Conservation (phyloP, 2,329 filamentous ascomycete species). For the Apiospora aurea region DNA sequence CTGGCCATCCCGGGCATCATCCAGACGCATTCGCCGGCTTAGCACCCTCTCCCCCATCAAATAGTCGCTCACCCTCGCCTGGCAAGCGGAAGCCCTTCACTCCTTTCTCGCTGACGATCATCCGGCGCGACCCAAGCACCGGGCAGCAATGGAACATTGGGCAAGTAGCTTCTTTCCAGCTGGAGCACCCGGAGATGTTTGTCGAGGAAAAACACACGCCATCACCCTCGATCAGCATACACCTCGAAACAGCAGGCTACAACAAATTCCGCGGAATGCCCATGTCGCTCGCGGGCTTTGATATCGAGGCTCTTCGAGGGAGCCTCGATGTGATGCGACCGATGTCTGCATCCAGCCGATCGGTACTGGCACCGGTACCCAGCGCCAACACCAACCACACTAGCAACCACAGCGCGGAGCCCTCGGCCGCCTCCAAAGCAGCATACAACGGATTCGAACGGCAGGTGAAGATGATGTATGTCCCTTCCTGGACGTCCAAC, state of each 20-base stretch:
- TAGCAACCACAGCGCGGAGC: conserved; percentile 16
- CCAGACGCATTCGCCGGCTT: conserved; percentile 11
- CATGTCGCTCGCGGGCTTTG: conserved; percentile 27
- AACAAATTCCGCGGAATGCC: conserved; percentile 63
- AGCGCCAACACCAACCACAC: conserved; percentile 26
- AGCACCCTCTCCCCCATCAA: neutral
- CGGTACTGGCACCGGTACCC: conserved; percentile 20
- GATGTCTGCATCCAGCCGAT: conserved; percentile 29
- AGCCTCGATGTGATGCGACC: conserved; percentile 34
- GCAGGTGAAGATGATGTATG: conserved; percentile 65
- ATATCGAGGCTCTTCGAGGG: conserved; percentile 27
- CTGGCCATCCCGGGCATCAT: neutral
- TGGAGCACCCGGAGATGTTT: conserved; percentile 47
- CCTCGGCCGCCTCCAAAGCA: conserved; percentile 25
- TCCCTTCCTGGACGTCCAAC: conserved; percentile 56
- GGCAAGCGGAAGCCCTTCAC: conserved; percentile 45
- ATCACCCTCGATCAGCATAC: conserved; percentile 56
- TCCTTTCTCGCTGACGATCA: conserved; percentile 67
- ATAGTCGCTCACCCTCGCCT: conserved; percentile 45
- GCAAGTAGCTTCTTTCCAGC: conserved; percentile 63
- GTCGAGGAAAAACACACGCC: conserved; percentile 39
- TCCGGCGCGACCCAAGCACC: conserved; percentile 75
- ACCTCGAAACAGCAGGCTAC: conserved; percentile 63
- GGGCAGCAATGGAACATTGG: conserved; percentile 80
- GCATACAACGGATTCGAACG: conserved; percentile 54